phyloP scores from a whole-genome alignment of 2,329 filamentous ascomycete species.

The Gaeumannomyces sp. region DNA sequence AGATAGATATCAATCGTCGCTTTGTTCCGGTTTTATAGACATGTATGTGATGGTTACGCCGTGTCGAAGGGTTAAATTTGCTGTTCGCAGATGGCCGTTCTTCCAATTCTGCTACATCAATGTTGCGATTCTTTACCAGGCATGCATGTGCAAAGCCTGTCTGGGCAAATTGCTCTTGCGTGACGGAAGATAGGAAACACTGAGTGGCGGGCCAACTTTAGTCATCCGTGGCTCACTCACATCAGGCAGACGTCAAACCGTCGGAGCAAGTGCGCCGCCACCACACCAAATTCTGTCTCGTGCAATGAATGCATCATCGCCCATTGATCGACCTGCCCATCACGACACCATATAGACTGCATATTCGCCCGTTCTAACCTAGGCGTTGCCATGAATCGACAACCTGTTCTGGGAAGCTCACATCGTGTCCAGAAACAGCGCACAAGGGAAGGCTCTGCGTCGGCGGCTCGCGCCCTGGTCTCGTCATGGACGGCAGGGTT shows the following conservation, averaged over 20 bases:
- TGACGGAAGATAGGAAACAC: background rate
- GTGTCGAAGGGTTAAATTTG: background rate
- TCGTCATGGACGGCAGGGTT: constrained; percentile 16
- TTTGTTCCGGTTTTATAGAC: background rate
- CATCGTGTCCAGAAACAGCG: constrained; percentile 16
- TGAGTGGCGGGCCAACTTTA: background rate
- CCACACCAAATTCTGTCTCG: background rate
- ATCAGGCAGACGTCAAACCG: background rate
- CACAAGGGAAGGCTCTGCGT: constrained; percentile 3
- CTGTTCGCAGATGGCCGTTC: background rate
- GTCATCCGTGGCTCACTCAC: background rate
- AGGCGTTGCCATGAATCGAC: constrained; percentile 16
- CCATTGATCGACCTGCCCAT: background rate
- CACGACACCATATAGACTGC: background rate
- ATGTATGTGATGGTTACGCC: background rate
- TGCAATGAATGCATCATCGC: background rate
- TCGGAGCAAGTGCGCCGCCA: background rate
- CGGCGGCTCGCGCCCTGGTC: constrained; percentile 10
- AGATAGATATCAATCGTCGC: background rate
- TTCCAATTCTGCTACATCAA: too few species aligned
- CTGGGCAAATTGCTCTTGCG: too few species aligned
- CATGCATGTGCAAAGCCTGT: too few species aligned
- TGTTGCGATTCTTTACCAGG: too few species aligned
- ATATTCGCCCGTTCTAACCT: background rate
- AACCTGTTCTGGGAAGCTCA: constrained; percentile 18